Evolutionary conservation across 2,329 filamentous ascomycete genomes (phyloP).

Genomic region (Aotearoamyces nothofagi): DNA sequence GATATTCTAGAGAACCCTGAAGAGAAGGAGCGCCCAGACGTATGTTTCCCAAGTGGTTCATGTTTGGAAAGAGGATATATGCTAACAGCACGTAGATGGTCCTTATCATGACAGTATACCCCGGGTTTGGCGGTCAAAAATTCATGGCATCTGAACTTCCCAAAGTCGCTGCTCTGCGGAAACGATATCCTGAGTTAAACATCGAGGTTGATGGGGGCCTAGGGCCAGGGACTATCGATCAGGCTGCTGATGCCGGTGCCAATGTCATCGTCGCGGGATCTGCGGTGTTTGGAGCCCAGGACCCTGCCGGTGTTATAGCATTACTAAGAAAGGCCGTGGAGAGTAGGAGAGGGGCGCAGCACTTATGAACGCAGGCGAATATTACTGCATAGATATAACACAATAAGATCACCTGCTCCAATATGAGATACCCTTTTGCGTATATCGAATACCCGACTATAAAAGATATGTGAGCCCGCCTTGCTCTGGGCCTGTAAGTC

Average conservation of each 20-base stretch:
- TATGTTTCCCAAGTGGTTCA: slow-evolving; percentile 32
- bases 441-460: too few species aligned
- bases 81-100: slow-evolving; percentile 57
- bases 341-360: slow-evolving; percentile 29
- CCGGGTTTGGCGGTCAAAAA: slow-evolving; percentile 93
- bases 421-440: too few species aligned
- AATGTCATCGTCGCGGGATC: slow-evolving; percentile 97
- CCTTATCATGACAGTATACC: slow-evolving; percentile 94
- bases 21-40: slow-evolving; percentile 71
- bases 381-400: too few species aligned
- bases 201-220: slow-evolving; percentile 96
- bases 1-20: slow-evolving; percentile 66
- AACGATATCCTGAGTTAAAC: slow-evolving; percentile 79
- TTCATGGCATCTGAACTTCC: slow-evolving; percentile 95
- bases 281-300: slow-evolving; percentile 84
- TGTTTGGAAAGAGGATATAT: too few species aligned
- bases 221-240: slow-evolving; percentile 76
- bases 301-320: slow-evolving; percentile 77
- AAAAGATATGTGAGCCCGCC: too few species aligned
- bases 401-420: too few species aligned
- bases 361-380: too few species aligned
- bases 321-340: slow-evolving; percentile 69
- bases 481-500: too few species aligned
- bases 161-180: slow-evolving; percentile 74
- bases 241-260: slow-evolving; percentile 86